Evolutionary conservation across 257 asterid genomes (phyloP).

Genomic region (Anisodus acutangulus): DNA sequence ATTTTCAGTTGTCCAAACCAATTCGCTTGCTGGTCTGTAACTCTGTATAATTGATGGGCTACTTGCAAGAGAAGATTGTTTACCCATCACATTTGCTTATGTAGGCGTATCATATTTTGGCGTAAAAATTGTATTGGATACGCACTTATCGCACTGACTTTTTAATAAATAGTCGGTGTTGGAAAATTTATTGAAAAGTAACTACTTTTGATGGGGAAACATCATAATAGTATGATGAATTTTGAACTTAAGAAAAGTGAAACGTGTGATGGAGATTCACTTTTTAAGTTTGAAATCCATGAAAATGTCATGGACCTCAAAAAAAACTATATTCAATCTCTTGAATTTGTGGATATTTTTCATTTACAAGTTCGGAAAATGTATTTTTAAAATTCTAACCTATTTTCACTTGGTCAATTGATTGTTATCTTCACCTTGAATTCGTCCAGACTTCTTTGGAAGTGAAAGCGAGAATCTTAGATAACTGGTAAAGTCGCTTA

Average conservation of each 20-base stretch:
- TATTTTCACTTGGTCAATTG: neutral
- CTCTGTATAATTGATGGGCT: too few relatives aligned
- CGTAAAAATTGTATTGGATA: neutral
- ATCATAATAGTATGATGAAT: neutral
- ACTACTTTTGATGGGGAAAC: neutral
- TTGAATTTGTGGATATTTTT: too few relatives aligned
- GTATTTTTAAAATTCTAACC: too few relatives aligned
- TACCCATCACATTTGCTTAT: neutral
- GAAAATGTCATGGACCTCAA: too few relatives aligned
- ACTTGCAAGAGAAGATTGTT: neutral
- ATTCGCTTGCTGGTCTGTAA: neutral
- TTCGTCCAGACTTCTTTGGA: neutral
- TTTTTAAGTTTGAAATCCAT: neutral
- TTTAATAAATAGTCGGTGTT: neutral
- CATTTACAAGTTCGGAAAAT: too few relatives aligned
- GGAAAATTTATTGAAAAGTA: neutral
- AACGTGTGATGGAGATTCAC: too few relatives aligned
- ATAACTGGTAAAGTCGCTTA: neutral
- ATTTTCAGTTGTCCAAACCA: too few relatives aligned
- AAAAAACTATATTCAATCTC: too few relatives aligned
- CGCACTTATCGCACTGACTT: neutral
- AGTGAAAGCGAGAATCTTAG: neutral
- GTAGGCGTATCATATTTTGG: neutral
- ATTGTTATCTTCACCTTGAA: neutral
- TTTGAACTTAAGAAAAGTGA: neutral